Evolutionary conservation across 2,329 filamentous ascomycete species (phyloP), one percentile per base, ranked within the genome.

Genomic region (Ophioceras dolichostomum): DNA sequence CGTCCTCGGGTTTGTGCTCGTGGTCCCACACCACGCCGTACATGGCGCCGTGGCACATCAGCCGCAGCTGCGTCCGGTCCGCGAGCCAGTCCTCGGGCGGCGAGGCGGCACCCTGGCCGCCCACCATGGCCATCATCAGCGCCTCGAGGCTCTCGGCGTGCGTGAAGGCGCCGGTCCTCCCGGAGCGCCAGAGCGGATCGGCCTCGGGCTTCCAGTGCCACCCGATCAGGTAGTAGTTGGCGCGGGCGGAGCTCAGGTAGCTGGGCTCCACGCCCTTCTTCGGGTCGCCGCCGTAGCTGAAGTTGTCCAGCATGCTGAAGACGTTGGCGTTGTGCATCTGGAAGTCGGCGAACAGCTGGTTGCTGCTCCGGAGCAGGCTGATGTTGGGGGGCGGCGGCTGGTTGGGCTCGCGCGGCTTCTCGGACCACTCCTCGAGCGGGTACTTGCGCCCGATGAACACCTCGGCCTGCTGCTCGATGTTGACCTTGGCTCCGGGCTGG

Each of bases 291-390:
- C 14, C 33, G 37, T 59, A 62, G 6, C 47, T 34, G 14, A 65
- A 60, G 20, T 54, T 57, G 42, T 65, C 62, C 4, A 62, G 16
- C 6, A 60, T 55, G 35, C 48, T 54, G 37, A 66, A 63, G 8
- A 65, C 61, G 38, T 64, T 64, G 6, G 47, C 32, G 43, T 58
- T 57, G 42, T 65, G 62, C 16, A 47, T 45, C 39, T 60, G 58
- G 40, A 50, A 64, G 45, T 66, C 62, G 0, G 58, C 46, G 41
- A 65, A 64, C 2, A 63, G 50, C 22, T 51, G 53, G 38, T 64
- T 64, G 17, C 14, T 30, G 34, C 36, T 44, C 9, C 18, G 20
- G 12, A 32, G 10, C 1, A 43, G 34, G 6, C 19, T 41, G 20
- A 44, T 21, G 34, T 22, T 16, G 34, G 24, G 10, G 36, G 29